phyloP scores from a whole-genome alignment of 108 stramenopile species.

The Pseudonitzschia multiseries region DNA sequence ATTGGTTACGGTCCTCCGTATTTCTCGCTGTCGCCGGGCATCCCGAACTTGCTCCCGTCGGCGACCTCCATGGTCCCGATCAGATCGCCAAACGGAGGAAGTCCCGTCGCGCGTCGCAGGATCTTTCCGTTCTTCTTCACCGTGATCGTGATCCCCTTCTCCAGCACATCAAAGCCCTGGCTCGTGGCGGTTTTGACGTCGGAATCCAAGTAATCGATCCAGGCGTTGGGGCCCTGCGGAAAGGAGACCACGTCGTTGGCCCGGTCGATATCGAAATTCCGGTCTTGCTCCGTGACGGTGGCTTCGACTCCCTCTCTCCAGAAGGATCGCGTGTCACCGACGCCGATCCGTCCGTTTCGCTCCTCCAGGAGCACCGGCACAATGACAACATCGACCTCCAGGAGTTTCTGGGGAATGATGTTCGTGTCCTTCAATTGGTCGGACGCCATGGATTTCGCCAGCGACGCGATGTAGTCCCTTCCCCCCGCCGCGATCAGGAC shows the following conservation, averaged over 20 bases:
- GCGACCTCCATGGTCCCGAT: constrained; percentile 76
- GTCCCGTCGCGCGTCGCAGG: constrained; percentile 74
- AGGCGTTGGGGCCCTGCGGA: constrained; percentile 51
- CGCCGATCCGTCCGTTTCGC: constrained; percentile 20
- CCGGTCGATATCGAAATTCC: constrained; percentile 62
- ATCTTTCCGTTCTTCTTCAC: constrained; percentile 87
- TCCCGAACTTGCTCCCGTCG: constrained; percentile 79
- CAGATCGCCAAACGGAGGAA: constrained; percentile 52
- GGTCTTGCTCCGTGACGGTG: constrained; percentile 41
- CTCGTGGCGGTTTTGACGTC: constrained; percentile 68
- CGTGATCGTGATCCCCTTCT: constrained; percentile 70
- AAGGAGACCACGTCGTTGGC: constrained; percentile 67
- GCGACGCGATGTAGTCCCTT: constrained; percentile 57
- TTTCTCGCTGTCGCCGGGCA: constrained; percentile 63
- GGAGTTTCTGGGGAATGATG: constrained; percentile 53
- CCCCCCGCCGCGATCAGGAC: constrained; percentile 80
- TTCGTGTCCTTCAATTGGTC: constrained; percentile 79
- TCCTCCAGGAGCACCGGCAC: constrained; percentile 69
- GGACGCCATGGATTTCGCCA: constrained; percentile 64
- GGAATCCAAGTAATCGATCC: constrained; percentile 63
- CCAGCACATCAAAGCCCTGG: constrained; percentile 81
- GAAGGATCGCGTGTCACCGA: constrained; percentile 22
- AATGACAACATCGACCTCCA: constrained; percentile 63
- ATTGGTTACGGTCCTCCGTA: constrained; percentile 41
- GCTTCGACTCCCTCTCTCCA: constrained; percentile 38